A percentile compares a stretch with the other conserved stretches of the same genome.
phyloP scores from a whole-genome alignment of 345 rosid species.

The Eutrema yunnanense region DNA sequence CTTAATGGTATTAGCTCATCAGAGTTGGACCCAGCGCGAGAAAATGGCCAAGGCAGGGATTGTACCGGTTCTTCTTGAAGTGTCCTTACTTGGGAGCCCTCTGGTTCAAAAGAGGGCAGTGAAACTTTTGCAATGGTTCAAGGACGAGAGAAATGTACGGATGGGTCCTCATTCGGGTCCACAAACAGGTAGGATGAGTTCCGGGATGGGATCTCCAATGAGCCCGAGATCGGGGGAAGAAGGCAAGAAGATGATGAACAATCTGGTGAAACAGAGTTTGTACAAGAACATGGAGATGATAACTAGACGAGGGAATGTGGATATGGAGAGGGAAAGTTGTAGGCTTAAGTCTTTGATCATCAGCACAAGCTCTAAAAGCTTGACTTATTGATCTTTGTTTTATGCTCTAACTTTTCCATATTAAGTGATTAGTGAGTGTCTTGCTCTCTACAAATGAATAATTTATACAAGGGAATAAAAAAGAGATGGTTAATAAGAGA shows the following conservation, averaged over 20 bases:
- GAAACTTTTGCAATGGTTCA: constrained; percentile 86
- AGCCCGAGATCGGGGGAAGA: constrained; percentile 45
- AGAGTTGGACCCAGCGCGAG: constrained; percentile 55
- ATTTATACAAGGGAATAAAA: background rate
- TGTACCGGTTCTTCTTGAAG: constrained; percentile 64
- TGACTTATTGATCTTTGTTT: constrained; percentile 48
- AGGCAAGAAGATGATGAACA: constrained; percentile 75
- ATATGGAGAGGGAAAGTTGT: constrained; percentile 30
- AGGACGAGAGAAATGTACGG: constrained; percentile 69
- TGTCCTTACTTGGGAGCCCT: constrained; percentile 63
- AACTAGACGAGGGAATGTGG: constrained; percentile 53
- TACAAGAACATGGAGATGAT: constrained; percentile 87
- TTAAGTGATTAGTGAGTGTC: constrained; percentile 8
- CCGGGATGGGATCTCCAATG: constrained; percentile 49
- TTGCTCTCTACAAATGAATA: background rate
- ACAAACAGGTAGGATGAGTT: constrained; percentile 43
- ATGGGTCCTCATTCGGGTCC: constrained; percentile 99
- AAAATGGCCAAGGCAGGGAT: constrained; percentile 83
- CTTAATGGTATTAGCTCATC: constrained; percentile 83
- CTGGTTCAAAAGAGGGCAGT: constrained; percentile 82
- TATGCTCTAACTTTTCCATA: background rate
- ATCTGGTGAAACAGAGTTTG: constrained; percentile 79
- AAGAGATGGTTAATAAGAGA: too few species aligned
- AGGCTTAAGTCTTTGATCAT: constrained; percentile 59
- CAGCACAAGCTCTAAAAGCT: constrained; percentile 88